A percentile compares a stretch with the other conserved stretches of the same genome.
Evolutionary conservation across 2,329 filamentous ascomycete genomes (phyloP).

Genomic region (Fusarium scirpi): DNA sequence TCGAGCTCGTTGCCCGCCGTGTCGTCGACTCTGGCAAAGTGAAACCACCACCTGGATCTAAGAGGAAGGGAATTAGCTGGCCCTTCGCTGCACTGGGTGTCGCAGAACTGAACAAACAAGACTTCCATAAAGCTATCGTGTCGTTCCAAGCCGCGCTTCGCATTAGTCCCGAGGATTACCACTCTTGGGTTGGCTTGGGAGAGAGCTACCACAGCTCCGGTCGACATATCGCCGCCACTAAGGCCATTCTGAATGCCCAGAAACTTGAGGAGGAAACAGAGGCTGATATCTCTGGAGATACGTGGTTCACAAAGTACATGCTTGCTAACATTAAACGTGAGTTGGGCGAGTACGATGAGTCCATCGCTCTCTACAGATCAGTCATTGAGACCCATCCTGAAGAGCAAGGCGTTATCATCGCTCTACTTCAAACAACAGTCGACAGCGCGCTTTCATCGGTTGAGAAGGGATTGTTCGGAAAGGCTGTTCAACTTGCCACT

Average conservation of each 20-base stretch:
- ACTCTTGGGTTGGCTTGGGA: constrained; percentile 96
- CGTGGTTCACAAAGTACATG: constrained; percentile 98
- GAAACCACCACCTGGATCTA: constrained; percentile 89
- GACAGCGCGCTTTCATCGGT: constrained; percentile 83
- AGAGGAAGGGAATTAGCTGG: constrained; percentile 94
- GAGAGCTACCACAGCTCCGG: constrained; percentile 97
- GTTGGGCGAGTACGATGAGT: constrained; percentile 87
- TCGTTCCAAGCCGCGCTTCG: constrained; percentile 92
- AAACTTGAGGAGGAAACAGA: constrained; percentile 72
- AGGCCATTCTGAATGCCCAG: constrained; percentile 88
- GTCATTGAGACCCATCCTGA: constrained; percentile 75
- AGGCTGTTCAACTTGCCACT: constrained; percentile 77
- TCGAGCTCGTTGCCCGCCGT: constrained; percentile 90
- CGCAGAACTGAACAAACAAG: constrained; percentile 93
- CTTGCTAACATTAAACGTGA: constrained; percentile 94
- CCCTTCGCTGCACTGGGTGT: constrained; percentile 94
- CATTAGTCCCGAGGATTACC: constrained; percentile 86
- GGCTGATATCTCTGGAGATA: constrained; percentile 70
- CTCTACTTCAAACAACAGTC: constrained; percentile 86
- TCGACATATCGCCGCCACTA: constrained; percentile 91
- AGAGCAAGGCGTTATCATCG: constrained; percentile 89
- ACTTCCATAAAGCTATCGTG: constrained; percentile 87
- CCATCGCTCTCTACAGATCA: constrained; percentile 79
- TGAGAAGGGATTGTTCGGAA: constrained; percentile 87
- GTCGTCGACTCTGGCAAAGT: constrained; percentile 96